Evolutionary conservation across 83 land plant species (phyloP), one percentile per base, ranked within the genome.

Genomic region (Thuja plicata): DNA sequence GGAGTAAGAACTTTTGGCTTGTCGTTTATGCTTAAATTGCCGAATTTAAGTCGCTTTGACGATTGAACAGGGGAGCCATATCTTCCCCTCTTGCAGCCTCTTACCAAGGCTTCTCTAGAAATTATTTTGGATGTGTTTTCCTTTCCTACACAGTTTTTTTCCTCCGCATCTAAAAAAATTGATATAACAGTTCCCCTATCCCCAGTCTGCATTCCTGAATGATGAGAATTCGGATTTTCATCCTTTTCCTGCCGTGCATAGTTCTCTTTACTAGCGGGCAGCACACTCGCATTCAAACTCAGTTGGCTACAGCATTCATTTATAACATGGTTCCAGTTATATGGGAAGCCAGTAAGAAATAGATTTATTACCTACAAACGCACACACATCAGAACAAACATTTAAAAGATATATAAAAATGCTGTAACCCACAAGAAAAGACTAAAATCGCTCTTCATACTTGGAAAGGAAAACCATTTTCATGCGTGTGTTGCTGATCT

Each of bases 381-480:
- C 21, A 83, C 55, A 40, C 27, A 40, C 27, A 50, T 45, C 54
- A 83, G 85, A 83, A 83, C 16, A 48, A 83, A 48, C 34, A 48
- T 48, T 83, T 55, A 27, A 5, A 48, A n/a, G 50, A 45, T n/a
- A 48, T 24, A 48, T 48, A 35, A 83, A 46, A 83, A 48, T 83
- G 3, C 15, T 83, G 17, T 50, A 43, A 83, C 52, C 38, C 30
- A 13, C 3, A 83, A 86, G 15, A 86, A 37, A 55, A 86, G 13
- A 8, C 87, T 7, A 21, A 5, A 86, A 57, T 37, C 46, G 10
- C 66, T 55, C 37, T 10, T 34, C 66, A 86, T 86, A 86, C 87
- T 6, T 37, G 66, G 73, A 86, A 57, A 86, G 87, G 46, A 86
- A 86, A 86, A 19, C 87, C 87, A 86, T 86, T 86, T 9, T 60